These are phyloP conservation scores for Pseudonitzschia pungens DNA, from an alignment of 108 stramenopile genomes.

Conservation along the genomic window DNA sequence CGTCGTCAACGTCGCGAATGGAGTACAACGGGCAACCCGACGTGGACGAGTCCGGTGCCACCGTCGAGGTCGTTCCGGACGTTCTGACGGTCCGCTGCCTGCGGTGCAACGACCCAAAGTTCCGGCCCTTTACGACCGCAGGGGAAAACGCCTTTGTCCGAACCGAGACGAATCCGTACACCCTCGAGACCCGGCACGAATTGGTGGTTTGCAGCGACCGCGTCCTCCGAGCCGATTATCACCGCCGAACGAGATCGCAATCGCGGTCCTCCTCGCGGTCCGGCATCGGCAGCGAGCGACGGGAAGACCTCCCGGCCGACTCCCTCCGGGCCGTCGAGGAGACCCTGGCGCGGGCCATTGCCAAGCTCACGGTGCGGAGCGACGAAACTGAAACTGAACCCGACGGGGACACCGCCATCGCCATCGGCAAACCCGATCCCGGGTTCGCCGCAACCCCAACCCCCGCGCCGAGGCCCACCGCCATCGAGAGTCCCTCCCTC, in stretches of 20 bases:
- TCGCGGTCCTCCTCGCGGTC: background rate
- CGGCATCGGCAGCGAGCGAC: background rate
- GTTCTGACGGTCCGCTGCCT: background rate
- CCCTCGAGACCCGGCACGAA: background rate
- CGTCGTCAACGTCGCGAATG: background rate
- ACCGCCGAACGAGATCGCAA: background rate
- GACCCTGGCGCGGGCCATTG: background rate
- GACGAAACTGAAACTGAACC: background rate
- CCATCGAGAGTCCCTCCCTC: background rate
- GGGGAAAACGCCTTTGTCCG: background rate
- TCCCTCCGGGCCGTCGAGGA: conserved; percentile 1
- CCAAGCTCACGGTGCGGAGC: background rate
- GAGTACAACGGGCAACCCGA: conserved; percentile 1
- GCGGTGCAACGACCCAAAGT: background rate
- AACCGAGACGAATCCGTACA: background rate
- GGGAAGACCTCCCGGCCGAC: background rate
- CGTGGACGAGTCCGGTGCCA: background rate
- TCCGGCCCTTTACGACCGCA: background rate
- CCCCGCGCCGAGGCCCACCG: no score
- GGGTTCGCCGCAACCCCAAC: no score
- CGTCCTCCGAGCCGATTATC: background rate
- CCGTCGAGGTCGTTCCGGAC: background rate
- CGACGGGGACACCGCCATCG: background rate
- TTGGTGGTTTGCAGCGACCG: conserved; percentile 4
- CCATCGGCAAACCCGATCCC: no score